These are phyloP conservation scores for Glycine latifolia DNA, from an alignment of 306 rosid genomes.

Conservation along the genomic window DNA sequence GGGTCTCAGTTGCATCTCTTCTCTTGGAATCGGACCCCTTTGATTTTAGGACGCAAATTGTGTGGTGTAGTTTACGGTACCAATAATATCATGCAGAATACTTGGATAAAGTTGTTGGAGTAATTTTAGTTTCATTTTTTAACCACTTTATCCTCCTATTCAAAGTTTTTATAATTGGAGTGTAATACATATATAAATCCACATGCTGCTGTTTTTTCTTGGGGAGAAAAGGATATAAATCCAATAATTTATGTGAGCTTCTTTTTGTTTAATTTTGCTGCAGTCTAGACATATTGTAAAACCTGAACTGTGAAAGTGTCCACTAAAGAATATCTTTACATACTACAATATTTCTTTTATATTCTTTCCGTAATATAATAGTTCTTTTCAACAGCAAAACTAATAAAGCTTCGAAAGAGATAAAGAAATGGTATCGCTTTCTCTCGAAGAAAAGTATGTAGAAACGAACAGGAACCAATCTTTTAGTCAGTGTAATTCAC, in stretches of 20 bases:
- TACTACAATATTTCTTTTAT: conserved; percentile 31
- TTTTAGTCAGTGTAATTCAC: conserved; percentile 26
- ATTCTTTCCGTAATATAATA: conserved; percentile 14
- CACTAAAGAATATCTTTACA: conserved; percentile 24
- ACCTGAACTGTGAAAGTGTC: conserved; percentile 43
- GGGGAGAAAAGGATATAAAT: not conserved
- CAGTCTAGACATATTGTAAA: conserved; percentile 25
- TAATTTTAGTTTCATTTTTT: not conserved
- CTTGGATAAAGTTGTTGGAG: not conserved
- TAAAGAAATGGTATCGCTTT: conserved; percentile 23
- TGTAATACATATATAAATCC: not conserved
- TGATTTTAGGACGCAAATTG: conserved; percentile 13
- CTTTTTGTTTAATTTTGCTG: conserved; percentile 38
- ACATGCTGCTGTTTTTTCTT: not conserved
- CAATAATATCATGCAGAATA: not conserved
- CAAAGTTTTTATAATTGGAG: not conserved
- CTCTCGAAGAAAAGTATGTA: conserved; percentile 22
- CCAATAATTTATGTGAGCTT: not conserved
- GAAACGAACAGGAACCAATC: conserved; percentile 21
- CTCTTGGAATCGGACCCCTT: conserved; percentile 25
- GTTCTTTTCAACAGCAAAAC: not conserved
- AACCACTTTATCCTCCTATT: not conserved
- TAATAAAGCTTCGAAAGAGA: not conserved
- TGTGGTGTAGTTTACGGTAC: not conserved
- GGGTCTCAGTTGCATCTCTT: not conserved